Base-by-base conservation (phyloP, 2,329 filamentous ascomycete genomes). In the Geosmithia morbida region DNA sequence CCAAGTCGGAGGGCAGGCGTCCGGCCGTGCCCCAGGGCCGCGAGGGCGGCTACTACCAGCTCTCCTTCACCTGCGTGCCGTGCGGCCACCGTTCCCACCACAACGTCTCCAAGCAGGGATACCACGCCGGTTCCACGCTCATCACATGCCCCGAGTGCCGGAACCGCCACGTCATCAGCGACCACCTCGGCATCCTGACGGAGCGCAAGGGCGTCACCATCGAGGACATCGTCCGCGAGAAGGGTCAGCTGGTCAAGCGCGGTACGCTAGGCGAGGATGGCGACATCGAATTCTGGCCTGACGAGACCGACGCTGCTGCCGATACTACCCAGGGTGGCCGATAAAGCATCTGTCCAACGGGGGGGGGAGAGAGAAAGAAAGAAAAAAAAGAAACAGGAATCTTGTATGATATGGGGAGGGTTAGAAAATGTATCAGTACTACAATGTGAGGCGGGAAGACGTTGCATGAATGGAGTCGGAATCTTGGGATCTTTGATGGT, bases 251-350 rank as follows among this genome's bases (percentile, higher is more conserved):
- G 1, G 74, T 90, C 50, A 85, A 83, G 69, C 77, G 77, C 51
- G 84, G 86, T 17, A 77, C 75, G 26, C 59, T 89, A 30, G 79
- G 83, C 46, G 77, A 80, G 53, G 81, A 89, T 54, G 87, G 87
- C n/a, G 85, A 95, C 60, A 68, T 96, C 44, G 90, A 97, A 62
- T 92, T 96, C 55, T 95, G 88, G 83, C 83, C 85, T 29, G 86
- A 94, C 53, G 79, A 81, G 16, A 66, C 47, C 45, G 51, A 60
- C 52, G 29, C 19, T 7, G 41, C 6, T 14, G 17, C 3, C 41
- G 11, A 19, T 8, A 2, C 41, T 8, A 26, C 22, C n/a, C 5
- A 11, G 11, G 33, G 33, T 37, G 33, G 14, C 13, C 33, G 13
- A 13, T 37, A 37, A 37, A 37, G 29, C 29, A 11, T 30, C n/a